A percentile compares a stretch with the other conserved stretches of the same genome.
Evolutionary conservation across 2,329 filamentous ascomycete genomes (phyloP).

Genomic region (Rachicladosporium sp.): DNA sequence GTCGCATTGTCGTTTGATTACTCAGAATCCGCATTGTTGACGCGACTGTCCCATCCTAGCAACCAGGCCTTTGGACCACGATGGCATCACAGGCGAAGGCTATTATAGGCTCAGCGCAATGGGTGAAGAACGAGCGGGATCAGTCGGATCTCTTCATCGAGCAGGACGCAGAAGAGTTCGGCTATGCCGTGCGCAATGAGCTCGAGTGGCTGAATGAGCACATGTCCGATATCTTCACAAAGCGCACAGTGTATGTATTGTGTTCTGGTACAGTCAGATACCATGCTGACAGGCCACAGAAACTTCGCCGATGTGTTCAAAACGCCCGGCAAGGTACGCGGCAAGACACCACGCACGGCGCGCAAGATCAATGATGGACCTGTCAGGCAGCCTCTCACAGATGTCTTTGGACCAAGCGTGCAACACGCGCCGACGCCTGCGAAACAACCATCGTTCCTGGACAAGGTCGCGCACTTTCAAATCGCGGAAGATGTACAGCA

Average conservation of each 20-base stretch:
- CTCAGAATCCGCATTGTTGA: too few relatives aligned
- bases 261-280: conserved; percentile 14
- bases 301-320: conserved; percentile 95
- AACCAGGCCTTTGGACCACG: conserved; percentile 6
- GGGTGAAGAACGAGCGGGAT: conserved; percentile 74
- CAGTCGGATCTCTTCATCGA: conserved; percentile 64
- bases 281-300: conserved; percentile 38
- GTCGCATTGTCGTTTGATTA: too few relatives aligned
- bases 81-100: conserved; percentile 16
- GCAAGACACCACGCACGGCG: conserved; percentile 63
- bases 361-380: conserved; percentile 47
- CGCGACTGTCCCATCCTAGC: too few relatives aligned
- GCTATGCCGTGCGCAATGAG: conserved; percentile 84
- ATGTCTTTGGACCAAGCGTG: conserved; percentile 34
- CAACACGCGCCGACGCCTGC: conserved; percentile 40
- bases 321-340: conserved; percentile 70
- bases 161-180: conserved; percentile 83
- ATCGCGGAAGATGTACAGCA: conserved; percentile 44
- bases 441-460: conserved; percentile 37
- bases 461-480: conserved; percentile 46
- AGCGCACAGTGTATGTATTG: conserved; percentile 63
- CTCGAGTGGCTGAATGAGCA: conserved; percentile 98
- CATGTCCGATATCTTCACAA: conserved; percentile 86
- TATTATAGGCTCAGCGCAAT: conserved; percentile 36
- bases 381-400: conserved; percentile 41